A percentile compares a stretch with the other conserved stretches of the same genome.
Conservation (phyloP, 768 basidiomycete genomes). For the Lentinula edodes region DNA sequence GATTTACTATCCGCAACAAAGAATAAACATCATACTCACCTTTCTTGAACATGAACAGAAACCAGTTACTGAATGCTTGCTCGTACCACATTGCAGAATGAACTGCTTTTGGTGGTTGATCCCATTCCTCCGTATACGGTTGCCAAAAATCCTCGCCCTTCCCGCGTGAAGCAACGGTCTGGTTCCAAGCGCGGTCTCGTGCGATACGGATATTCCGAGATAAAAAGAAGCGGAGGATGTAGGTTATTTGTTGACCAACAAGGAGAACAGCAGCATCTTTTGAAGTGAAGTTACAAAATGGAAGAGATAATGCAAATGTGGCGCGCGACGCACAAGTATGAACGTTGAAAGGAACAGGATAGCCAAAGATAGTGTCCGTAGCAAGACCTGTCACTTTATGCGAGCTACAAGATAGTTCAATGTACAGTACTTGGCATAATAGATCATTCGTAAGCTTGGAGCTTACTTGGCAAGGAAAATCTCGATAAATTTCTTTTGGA, state of each 20-base stretch:
- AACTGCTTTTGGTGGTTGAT: constrained; percentile 38
- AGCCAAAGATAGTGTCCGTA: constrained; percentile 59
- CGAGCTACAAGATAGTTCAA: constrained; percentile 34
- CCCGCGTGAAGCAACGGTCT: constrained; percentile 78
- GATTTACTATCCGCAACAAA: not conserved
- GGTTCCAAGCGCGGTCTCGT: constrained; percentile 69
- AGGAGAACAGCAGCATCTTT: constrained; percentile 73
- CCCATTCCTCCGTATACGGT: constrained; percentile 80
- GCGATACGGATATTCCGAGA: constrained; percentile 79
- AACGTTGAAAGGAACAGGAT: constrained; percentile 58
- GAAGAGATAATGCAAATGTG: not conserved
- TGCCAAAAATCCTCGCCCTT: constrained; percentile 84
- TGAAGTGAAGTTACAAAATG: not conserved
- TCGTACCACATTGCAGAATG: constrained; percentile 25
- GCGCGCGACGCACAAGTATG: constrained; percentile 52
- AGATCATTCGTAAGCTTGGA: not conserved
- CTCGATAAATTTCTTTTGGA: constrained; percentile 65
- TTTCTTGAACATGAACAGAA: constrained; percentile 41
- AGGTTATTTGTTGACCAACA: constrained; percentile 67
- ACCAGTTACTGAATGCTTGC: constrained; percentile 30
- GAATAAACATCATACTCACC: constrained; percentile 24
- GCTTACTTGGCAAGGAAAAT: constrained; percentile 58
- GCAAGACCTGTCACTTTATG: constrained; percentile 59
- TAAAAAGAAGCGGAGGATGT: constrained; percentile 79
- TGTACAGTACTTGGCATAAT: not conserved